These are phyloP conservation scores for Psidium friedrichsthalianum DNA, from an alignment of 345 rosid genomes.

Conservation along the genomic window DNA sequence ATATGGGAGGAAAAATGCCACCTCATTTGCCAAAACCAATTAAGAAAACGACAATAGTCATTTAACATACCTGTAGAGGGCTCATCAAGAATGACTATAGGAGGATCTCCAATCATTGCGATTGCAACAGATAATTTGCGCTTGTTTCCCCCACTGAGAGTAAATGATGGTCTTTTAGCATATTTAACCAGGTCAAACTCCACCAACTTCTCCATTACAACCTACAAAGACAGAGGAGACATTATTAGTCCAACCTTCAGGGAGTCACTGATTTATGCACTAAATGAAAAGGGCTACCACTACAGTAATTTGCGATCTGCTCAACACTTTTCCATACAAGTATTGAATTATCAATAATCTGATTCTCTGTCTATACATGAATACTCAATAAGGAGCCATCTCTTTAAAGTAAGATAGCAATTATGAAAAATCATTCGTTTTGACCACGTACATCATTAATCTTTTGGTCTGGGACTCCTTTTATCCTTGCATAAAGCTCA, in stretches of 20 bases:
- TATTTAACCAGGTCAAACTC: constrained; percentile 90
- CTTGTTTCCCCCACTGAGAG: constrained; percentile 93
- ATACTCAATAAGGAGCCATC: neutral
- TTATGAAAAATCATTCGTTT: neutral
- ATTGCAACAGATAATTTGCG: constrained; percentile 96
- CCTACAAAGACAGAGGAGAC: constrained; percentile 24
- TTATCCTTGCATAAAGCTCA: constrained; percentile 96
- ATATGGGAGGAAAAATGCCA: neutral
- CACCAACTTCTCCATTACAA: constrained; percentile 74
- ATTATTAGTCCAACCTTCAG: neutral
- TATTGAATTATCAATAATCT: neutral
- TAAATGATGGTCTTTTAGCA: constrained; percentile 75
- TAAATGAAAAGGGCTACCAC: neutral
- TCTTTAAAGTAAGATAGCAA: neutral
- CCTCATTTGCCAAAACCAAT: neutral
- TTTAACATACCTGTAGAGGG: constrained; percentile 74
- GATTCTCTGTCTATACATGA: neutral
- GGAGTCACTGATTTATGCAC: neutral
- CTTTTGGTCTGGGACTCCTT: constrained; percentile 64
- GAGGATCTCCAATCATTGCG: constrained; percentile 98
- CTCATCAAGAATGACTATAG: constrained; percentile 91
- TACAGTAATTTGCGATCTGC: neutral
- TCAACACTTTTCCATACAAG: neutral
- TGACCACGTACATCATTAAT: constrained; percentile 46
- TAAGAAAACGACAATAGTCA: neutral